Base-by-base conservation (phyloP, 768 basidiomycete species). In the Pleurotus ostreatus region DNA sequence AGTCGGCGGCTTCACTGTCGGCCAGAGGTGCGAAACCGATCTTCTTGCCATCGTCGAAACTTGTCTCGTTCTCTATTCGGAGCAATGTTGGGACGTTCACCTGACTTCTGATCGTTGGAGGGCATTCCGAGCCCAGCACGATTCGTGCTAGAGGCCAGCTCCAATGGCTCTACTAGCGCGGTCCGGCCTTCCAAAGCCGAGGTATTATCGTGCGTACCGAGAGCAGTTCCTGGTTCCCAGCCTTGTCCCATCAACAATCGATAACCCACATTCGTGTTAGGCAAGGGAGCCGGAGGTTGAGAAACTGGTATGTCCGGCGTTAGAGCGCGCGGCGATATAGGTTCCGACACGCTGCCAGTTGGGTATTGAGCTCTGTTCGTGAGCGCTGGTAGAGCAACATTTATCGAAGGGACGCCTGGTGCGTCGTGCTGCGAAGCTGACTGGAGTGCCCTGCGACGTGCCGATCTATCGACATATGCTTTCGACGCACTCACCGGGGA, bases 181-280 rank as follows among this genome's bases (percentile, higher is more conserved):
- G 63, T 68, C 37, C 70, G 66, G 30, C 67, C 74, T 26, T 74
- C 74, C 30, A 11, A 34, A 34, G 30, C 30, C 34, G 39, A 41
- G 23, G 37, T 23, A 9, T 67, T 66, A 15, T 64, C 65, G 15
- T 61, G 59, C 5, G 66, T 58, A 2, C 83, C 83, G 15, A 88
- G 75, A 2, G 78, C 72, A 20, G 76, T 75, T 1, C 89, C 90
- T 7, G 87, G 89, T 15, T 75, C 71, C 91, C 90, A 92, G 1
- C 89, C 89, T 67, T 88, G 88, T 65, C 84, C 86, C 66, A 84
- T 71, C 0, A 92, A 73, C 26, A 92, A 71, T 38, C 74, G 77
- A 62, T 88, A 83, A 0, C 89, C 91, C 53, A 91, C 71, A 62
- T 89, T 92, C 15, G 75, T 72, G 2, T 76, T 63, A 2, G 81